Percentiles rank a stretch among this genome's conserved stretches.
phyloP scores from a whole-genome alignment of 345 rosid genomes.

The Aquilaria sinensis region DNA sequence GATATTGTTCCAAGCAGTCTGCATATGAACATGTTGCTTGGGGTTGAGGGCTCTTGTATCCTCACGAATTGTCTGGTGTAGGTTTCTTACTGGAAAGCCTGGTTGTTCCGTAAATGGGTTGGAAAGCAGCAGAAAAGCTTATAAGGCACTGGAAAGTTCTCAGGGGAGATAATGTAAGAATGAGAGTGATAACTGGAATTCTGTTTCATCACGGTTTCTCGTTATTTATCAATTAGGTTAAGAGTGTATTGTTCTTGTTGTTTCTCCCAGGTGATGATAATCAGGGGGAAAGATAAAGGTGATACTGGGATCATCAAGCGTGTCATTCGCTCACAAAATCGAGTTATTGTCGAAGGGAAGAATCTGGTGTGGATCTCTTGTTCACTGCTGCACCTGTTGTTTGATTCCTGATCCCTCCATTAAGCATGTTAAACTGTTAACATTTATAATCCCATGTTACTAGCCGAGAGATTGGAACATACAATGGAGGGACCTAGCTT shows the following conservation, averaged over 20 bases:
- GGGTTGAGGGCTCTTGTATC: too few species aligned
- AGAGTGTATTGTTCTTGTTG: background rate
- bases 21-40: too few species aligned
- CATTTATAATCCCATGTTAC: too few species aligned
- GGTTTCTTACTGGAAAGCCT: background rate
- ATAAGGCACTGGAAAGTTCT: slow-evolving; percentile 95
- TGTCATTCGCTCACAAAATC: slow-evolving; percentile 79
- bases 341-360: slow-evolving; percentile 82
- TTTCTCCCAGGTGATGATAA: slow-evolving; percentile 62
- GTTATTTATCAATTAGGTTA: background rate
- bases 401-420: background rate
- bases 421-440: background rate
- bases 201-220: background rate
- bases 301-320: slow-evolving; percentile 74
- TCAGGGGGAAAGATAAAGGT: slow-evolving; percentile 83
- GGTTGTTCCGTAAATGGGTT: slow-evolving; percentile 48
- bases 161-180: slow-evolving; percentile 84
- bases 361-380: slow-evolving; percentile 49
- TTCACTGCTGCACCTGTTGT: background rate
- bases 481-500: too few species aligned
- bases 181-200: background rate
- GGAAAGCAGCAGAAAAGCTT: slow-evolving; percentile 98
- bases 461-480: too few species aligned
- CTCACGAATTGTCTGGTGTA: too few species aligned
- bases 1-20: too few species aligned